Evolutionary conservation across 148 eudicot genomes (phyloP).

Genomic region (Fallopia convolvulus): DNA sequence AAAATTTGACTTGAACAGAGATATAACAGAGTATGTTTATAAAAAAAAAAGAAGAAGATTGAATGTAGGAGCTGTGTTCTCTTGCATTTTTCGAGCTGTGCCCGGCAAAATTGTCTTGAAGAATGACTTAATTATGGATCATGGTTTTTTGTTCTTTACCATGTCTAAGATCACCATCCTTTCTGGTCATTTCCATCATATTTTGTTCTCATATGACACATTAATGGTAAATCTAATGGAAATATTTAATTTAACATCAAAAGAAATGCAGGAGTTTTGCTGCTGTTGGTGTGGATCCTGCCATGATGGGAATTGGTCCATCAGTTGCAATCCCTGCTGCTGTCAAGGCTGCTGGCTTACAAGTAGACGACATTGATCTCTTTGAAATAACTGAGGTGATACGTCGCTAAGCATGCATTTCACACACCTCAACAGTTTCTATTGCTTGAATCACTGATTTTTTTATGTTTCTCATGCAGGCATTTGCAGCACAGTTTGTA

Average conservation of each 20-base stretch:
- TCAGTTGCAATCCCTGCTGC: slow-evolving; percentile 90
- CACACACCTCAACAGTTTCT: background rate
- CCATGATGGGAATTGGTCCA: slow-evolving; percentile 88
- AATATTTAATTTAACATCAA: background rate
- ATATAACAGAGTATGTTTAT: no score
- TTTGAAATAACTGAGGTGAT: slow-evolving; percentile 28
- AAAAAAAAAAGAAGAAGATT: no score
- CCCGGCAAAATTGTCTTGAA: no score
- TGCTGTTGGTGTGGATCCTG: slow-evolving; percentile 84
- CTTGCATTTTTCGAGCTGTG: no score
- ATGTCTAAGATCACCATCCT: no score
- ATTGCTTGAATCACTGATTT: background rate
- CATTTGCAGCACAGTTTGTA: slow-evolving; percentile 89
- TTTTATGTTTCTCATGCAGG: slow-evolving; percentile 33
- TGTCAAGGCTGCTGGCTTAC: slow-evolving; percentile 73
- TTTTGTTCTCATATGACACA: background rate
- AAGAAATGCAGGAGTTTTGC: slow-evolving; percentile 55
- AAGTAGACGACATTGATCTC: slow-evolving; percentile 50
- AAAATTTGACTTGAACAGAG: no score
- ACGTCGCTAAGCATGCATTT: background rate
- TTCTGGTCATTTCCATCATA: background rate
- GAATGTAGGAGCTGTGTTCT: no score
- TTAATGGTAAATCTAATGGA: background rate
- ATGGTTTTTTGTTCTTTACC: no score
- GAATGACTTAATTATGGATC: no score